Base-by-base conservation (phyloP, 306 rosid species). In the Corylus americana region DNA sequence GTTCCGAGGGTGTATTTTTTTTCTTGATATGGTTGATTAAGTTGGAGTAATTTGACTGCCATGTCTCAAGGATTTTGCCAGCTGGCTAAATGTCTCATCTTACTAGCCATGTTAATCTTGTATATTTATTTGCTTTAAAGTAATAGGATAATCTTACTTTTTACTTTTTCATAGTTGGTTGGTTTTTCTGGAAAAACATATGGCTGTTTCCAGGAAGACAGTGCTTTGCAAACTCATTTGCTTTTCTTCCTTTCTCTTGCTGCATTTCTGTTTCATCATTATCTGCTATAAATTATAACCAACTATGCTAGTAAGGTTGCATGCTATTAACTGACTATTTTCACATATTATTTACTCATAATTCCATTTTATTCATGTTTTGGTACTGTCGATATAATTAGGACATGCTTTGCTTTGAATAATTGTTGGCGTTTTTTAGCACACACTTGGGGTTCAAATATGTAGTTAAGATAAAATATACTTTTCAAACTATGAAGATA, bases 401-500 rank as follows among this genome's bases (percentile, higher is more conserved):
- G 42, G 59, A 18, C 8, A 18, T 11, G 18, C 17, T 47, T 42
- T 47, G n/a, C 12, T 48, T n/a, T 22, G 3, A 25, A 71, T 50
- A 50, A 47, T 70, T 48, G 48, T 29, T 25, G 20, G 16, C n/a
- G n/a, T 49, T 49, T 49, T 71, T 71, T 27, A 68, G 17, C 6
- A 25, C 39, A 7, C 59, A 48, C 27, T 29, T 27, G n/a, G 42
- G n/a, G 11, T 71, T 71, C 75, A 71, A 11, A 17, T 71, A 6
- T 27, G 7, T 25, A 47, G 75, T 71, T 12, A 44, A 48, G 58
- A 50, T 71, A 11, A 16, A 71, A 7, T 71, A 49, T 20, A 8
- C 55, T 27, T 67, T 85, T 54, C 69, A 77, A 44, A 55, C 49
- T 77, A 31, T 29, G 73, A 66, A 67, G 51, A 85, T 11, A 74